phyloP scores from a whole-genome alignment of 306 rosid species.

The Biancaea sappan region DNA sequence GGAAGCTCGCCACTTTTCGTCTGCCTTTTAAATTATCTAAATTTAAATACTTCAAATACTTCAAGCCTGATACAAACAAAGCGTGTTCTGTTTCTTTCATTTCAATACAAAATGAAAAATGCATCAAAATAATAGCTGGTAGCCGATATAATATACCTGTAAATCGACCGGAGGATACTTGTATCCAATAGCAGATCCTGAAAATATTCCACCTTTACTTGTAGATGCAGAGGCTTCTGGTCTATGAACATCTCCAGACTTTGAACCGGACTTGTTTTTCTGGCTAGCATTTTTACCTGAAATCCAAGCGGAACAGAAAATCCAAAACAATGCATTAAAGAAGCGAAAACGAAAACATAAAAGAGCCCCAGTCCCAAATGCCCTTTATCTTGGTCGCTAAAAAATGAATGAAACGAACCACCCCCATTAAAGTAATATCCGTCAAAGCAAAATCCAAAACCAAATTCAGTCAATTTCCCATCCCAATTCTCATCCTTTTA shows the following conservation, averaged over 20 bases:
- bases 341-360: neutral
- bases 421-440: neutral
- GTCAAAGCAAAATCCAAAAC: neutral
- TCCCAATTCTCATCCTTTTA: slow-evolving; percentile 1
- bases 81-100: neutral
- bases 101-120: neutral
- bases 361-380: neutral
- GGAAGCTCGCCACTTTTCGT: neutral
- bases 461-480: neutral
- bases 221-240: slow-evolving; percentile 53
- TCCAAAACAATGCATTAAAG: slow-evolving; percentile 30
- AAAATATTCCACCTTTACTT: slow-evolving; percentile 31
- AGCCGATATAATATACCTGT: slow-evolving; percentile 55
- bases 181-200: slow-evolving; percentile 58
- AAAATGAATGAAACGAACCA: neutral
- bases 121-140: slow-evolving; percentile 2
- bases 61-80: neutral
- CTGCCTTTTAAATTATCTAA: neutral
- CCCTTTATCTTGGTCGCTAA: slow-evolving; percentile 11
- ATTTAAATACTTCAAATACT: slow-evolving; percentile 4
- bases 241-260: slow-evolving; percentile 46
- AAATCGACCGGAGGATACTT: slow-evolving; percentile 52
- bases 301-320: slow-evolving; percentile 32
- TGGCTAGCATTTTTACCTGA: slow-evolving; percentile 59
- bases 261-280: slow-evolving; percentile 45